Conservation (phyloP, 2,329 filamentous ascomycete species). For the Diaporthe batatas region DNA sequence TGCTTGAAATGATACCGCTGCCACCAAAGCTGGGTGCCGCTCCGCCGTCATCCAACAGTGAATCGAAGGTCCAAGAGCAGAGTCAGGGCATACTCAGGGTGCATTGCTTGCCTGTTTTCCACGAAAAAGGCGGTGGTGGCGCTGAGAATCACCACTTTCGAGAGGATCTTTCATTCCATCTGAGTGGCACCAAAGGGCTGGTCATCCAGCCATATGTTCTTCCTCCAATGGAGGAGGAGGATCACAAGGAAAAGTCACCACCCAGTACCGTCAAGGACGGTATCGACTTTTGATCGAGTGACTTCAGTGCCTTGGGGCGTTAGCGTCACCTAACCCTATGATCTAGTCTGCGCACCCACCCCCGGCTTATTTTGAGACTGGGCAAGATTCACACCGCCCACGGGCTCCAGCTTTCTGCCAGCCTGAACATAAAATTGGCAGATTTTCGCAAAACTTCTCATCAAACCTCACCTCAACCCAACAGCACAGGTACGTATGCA, state of each 20-base stretch:
- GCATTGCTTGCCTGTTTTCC: slow-evolving; percentile 85
- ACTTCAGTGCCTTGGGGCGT: too few relatives aligned
- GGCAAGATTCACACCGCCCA: slow-evolving; percentile 24
- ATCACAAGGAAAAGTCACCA: slow-evolving; percentile 56
- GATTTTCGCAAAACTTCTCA: slow-evolving; percentile 35
- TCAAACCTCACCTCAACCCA: slow-evolving; percentile 42
- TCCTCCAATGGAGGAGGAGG: slow-evolving; percentile 85
- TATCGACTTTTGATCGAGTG: slow-evolving; percentile 75
- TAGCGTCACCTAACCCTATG: slow-evolving; percentile 20
- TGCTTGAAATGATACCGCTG: slow-evolving; percentile 85
- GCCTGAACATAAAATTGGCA: slow-evolving; percentile 20
- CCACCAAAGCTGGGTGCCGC: slow-evolving; percentile 64
- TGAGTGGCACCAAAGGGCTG: slow-evolving; percentile 84
- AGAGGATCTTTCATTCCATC: slow-evolving; percentile 90
- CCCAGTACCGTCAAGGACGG: slow-evolving; percentile 73
- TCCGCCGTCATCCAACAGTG: slow-evolving; percentile 29
- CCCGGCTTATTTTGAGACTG: background rate
- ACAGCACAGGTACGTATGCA: slow-evolving; percentile 45
- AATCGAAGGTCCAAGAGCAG: slow-evolving; percentile 70
- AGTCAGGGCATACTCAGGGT: slow-evolving; percentile 89
- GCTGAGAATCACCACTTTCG: slow-evolving; percentile 75
- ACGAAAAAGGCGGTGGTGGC: slow-evolving; percentile 88
- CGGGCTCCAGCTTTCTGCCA: slow-evolving; percentile 33
- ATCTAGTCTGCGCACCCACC: background rate
- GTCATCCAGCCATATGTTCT: slow-evolving; percentile 90